Evolutionary conservation across 2,329 filamentous ascomycete genomes (phyloP), one percentile per base, ranked within the genome.

Genomic region (Phaeosphaeria sp.): DNA sequence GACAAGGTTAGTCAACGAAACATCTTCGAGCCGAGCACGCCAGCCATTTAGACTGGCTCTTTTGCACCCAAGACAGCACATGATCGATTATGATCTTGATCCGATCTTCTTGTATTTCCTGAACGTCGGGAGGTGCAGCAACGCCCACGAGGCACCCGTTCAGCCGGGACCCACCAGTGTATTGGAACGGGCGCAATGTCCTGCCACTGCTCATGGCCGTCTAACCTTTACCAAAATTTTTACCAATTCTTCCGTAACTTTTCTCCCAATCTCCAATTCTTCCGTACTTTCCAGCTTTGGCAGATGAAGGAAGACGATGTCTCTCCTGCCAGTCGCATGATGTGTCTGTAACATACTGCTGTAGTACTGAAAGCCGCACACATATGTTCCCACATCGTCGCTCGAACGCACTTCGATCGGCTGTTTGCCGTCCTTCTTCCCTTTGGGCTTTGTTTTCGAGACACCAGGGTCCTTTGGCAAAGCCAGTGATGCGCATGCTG

Each of bases 361-460:
- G 60, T 76, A 80, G 61, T 81, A 81, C n/a, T 77, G 76, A 57
- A 80, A 81, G 36, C 80, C 79, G 65, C 80, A 82, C 5, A 81
- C 65, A 63, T 75, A 81, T 22, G 75, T 76, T 2, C 79, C 77
- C 2, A 80, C 74, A 59, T 80, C 77, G 44, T 78, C 72, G 27
- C 72, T 79, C n/a, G 70, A 56, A 49, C 73, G 63, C 3, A 78
- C 67, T 51, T 75, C 75, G n/a, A 72, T 62, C 17, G 36, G 47
- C 47, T 59, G 55, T 49, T 55, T 59, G 23, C 27, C 53, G 22
- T 49, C 49, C 21, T 58, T 59, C 49, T 46, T 56, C 22, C 30
- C 30, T 15, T 36, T 36, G 30, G 6, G 30, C 30, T 36, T 36
- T 36, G 30, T 11, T 11, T 11, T 47, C 60, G 33, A 33, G 23